phyloP scores from a whole-genome alignment of 371 early-diverging fungal genomes.

The Saksenaea vasiformis region DNA sequence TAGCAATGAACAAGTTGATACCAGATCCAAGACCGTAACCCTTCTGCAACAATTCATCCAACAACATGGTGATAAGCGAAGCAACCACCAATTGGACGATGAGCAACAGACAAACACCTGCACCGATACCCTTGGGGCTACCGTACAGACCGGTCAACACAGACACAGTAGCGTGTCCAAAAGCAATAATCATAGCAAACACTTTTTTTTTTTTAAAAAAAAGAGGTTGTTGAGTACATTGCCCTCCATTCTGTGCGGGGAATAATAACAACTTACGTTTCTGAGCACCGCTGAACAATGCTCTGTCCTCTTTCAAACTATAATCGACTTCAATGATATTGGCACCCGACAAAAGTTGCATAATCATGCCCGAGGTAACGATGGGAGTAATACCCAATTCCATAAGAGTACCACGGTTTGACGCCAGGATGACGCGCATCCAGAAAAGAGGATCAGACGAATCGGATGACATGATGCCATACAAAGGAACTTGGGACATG shows the following conservation, averaged over 20 bases:
- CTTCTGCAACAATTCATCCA: slow-evolving; percentile 99
- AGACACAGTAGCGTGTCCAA: slow-evolving; percentile 97
- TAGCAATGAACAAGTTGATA: slow-evolving; percentile 99
- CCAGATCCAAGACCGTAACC: slow-evolving; percentile 99
- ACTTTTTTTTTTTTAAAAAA: slow-evolving; percentile 52
- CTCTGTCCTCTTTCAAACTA: slow-evolving; percentile 97
- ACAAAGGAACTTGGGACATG: slow-evolving; percentile 99
- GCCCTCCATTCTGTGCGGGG: no score
- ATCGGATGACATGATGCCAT: slow-evolving; percentile 99
- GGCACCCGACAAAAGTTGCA: slow-evolving; percentile 97
- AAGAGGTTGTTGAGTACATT: background rate
- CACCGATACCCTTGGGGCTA: slow-evolving; percentile 91
- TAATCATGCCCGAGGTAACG: slow-evolving; percentile 99
- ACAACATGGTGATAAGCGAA: slow-evolving; percentile 95
- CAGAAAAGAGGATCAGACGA: slow-evolving; percentile 98
- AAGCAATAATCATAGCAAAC: slow-evolving; percentile 92
- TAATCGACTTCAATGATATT: slow-evolving; percentile 98
- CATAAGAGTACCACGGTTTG: slow-evolving; percentile 99
- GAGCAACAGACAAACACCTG: slow-evolving; percentile 91
- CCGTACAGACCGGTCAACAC: slow-evolving; percentile 99
- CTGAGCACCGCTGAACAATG: slow-evolving; percentile 97
- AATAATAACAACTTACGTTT: slow-evolving; percentile 72
- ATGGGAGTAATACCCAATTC: slow-evolving; percentile 99
- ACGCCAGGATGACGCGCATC: slow-evolving; percentile 99
- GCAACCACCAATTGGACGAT: slow-evolving; percentile 97